Evolutionary conservation across 306 rosid genomes (phyloP).

Genomic region (Lathyrus aphaca): DNA sequence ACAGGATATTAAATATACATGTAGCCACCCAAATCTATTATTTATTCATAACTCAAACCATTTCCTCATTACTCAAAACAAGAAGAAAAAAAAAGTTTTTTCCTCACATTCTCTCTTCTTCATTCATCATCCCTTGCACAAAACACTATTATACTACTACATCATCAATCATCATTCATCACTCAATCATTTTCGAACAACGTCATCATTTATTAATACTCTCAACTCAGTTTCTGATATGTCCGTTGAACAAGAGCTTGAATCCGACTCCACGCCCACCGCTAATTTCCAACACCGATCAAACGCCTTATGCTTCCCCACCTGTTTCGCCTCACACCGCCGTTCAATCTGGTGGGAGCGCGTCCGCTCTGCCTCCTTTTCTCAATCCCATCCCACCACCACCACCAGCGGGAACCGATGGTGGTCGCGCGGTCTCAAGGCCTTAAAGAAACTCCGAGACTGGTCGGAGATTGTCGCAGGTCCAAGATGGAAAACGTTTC

Average conservation of each 20-base stretch:
- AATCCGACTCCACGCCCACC: constrained; percentile 46
- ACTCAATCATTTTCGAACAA: neutral
- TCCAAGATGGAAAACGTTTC: constrained; percentile 92
- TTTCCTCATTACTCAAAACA: too few relatives aligned
- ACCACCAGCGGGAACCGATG: constrained; percentile 47
- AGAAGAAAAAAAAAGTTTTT: neutral
- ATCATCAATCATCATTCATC: neutral
- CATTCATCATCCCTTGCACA: neutral
- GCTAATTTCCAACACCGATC: constrained; percentile 40
- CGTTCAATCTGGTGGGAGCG: constrained; percentile 74
- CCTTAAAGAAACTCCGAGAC: constrained; percentile 71
- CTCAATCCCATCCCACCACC: constrained; percentile 19
- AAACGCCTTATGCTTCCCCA: constrained; percentile 45
- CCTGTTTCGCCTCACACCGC: constrained; percentile 54
- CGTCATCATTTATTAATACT: neutral
- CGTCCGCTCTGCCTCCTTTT: constrained; percentile 42
- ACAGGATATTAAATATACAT: too few relatives aligned
- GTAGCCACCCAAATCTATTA: too few relatives aligned
- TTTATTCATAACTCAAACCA: too few relatives aligned
- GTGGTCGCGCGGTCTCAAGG: constrained; percentile 71
- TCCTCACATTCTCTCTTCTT: neutral
- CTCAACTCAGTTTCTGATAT: constrained; percentile 4
- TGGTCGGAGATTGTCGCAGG: constrained; percentile 98
- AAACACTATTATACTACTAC: neutral
- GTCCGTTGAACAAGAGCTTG: constrained; percentile 45